Conservation (phyloP, 2,329 filamentous ascomycete genomes). For the Colletotrichum tofieldiae region DNA sequence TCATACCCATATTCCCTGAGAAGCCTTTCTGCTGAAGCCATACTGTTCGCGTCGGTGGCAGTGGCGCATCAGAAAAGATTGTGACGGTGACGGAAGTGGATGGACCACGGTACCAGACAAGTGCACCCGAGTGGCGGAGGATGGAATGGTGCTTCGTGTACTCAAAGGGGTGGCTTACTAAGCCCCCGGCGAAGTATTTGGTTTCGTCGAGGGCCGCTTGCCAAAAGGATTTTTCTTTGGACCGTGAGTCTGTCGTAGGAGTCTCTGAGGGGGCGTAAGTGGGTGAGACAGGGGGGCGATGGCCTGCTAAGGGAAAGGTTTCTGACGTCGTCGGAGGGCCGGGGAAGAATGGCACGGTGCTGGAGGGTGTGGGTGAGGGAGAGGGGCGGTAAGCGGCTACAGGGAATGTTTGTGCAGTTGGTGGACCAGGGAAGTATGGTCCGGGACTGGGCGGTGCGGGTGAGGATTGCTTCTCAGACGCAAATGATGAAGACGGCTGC, state of each 20-base stretch:
- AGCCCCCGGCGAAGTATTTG: conserved; percentile 75
- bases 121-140: conserved; percentile 74
- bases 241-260: not conserved
- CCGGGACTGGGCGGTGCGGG: conserved; percentile 2
- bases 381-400: conserved; percentile 22
- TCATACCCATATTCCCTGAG: conserved; percentile 79
- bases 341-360: not conserved
- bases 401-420: conserved; percentile 22
- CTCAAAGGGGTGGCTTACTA: conserved; percentile 75
- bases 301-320: conserved; percentile 19
- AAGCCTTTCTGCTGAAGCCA: conserved; percentile 80
- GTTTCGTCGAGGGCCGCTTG: conserved; percentile 70
- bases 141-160: conserved; percentile 78
- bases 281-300: not conserved
- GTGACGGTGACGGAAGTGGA: conserved; percentile 76
- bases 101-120: conserved; percentile 78
- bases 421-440: conserved; percentile 11
- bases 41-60: conserved; percentile 72
- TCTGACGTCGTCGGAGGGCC: conserved; percentile 8
- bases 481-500: not conserved
- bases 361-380: not conserved
- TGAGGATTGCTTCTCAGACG: not conserved
- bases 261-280: conserved; percentile 19
- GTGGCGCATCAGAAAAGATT: conserved; percentile 71
- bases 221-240: conserved; percentile 53